These are phyloP conservation scores for Magnaporthiopsis incrustans DNA, from an alignment of 2,329 filamentous ascomycete species.

Conservation along the genomic window DNA sequence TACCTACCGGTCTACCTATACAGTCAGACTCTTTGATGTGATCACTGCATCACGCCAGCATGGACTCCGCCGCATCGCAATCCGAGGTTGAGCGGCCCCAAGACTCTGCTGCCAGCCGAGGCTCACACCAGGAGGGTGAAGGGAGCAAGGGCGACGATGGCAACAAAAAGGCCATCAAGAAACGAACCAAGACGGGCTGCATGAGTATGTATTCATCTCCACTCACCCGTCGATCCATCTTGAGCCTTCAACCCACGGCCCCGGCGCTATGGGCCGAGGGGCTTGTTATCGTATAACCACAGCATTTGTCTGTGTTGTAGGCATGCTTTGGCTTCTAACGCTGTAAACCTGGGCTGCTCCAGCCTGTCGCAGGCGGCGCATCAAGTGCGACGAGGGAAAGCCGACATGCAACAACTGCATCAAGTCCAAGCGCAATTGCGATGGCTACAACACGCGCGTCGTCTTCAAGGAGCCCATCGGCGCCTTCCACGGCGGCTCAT, in stretches of 20 bases:
- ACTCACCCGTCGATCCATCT: not conserved
- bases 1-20: not conserved
- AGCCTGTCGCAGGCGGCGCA: constrained; percentile 89
- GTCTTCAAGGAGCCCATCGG: constrained; percentile 70
- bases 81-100: not conserved
- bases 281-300: constrained; percentile 8
- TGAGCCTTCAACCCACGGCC: not conserved
- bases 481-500: constrained; percentile 38
- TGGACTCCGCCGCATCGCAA: not conserved
- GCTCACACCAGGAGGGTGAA: constrained; percentile 17
- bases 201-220: constrained; percentile 48
- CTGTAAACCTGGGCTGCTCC: constrained; percentile 6
- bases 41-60: not conserved
- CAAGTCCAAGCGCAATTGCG: constrained; percentile 76
- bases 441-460: constrained; percentile 75
- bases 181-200: constrained; percentile 87
- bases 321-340: not conserved
- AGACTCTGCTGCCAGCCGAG: not conserved
- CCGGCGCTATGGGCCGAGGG: not conserved
- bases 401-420: constrained; percentile 78
- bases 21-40: not conserved
- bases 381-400: constrained; percentile 91
- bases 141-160: constrained; percentile 33
- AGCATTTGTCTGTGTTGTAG: not conserved
- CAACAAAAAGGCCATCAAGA: constrained; percentile 45